These are phyloP conservation scores for Digitaria exilis DNA, from an alignment of 202 grass and related monocot genomes.

Conservation along the genomic window DNA sequence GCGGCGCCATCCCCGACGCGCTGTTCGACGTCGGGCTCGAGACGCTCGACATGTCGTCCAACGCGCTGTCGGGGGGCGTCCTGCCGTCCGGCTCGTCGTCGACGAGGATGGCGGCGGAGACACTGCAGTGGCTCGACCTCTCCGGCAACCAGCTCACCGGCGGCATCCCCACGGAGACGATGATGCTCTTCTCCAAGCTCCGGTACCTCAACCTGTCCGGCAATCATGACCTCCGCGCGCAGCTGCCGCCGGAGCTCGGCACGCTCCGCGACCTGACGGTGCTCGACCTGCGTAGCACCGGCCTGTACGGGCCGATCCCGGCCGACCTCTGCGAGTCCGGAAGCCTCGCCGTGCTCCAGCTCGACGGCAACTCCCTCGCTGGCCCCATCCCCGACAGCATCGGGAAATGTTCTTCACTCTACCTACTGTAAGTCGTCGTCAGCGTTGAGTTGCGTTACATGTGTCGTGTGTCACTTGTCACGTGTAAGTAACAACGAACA, in stretches of 20 bases:
- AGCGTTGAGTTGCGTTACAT: neutral
- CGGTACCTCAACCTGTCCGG: slow-evolving; percentile 82
- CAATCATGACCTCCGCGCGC: slow-evolving; percentile 78
- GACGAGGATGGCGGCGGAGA: slow-evolving; percentile 55
- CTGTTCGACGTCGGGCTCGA: slow-evolving; percentile 80
- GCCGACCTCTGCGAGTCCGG: slow-evolving; percentile 70
- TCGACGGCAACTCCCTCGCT: slow-evolving; percentile 76
- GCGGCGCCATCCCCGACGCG: slow-evolving; percentile 61
- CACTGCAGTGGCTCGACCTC: slow-evolving; percentile 74
- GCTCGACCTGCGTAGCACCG: slow-evolving; percentile 75
- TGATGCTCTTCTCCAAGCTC: slow-evolving; percentile 66
- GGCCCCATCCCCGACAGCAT: slow-evolving; percentile 82
- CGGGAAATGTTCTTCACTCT: slow-evolving; percentile 68
- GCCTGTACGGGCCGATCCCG: slow-evolving; percentile 59
- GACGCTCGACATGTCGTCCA: slow-evolving; percentile 80
- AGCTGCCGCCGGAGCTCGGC: slow-evolving; percentile 80
- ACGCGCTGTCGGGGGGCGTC: slow-evolving; percentile 62
- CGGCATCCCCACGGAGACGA: slow-evolving; percentile 74
- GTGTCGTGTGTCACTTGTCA: neutral
- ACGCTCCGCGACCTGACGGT: slow-evolving; percentile 67
- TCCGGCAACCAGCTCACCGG: slow-evolving; percentile 69
- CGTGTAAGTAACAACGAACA: neutral
- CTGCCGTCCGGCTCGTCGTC: slow-evolving; percentile 62
- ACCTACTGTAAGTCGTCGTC: slow-evolving; percentile 74
- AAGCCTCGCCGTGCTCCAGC: slow-evolving; percentile 79